Conservation (phyloP, 176 grass and related monocot genomes). For the Carex scoparia region DNA sequence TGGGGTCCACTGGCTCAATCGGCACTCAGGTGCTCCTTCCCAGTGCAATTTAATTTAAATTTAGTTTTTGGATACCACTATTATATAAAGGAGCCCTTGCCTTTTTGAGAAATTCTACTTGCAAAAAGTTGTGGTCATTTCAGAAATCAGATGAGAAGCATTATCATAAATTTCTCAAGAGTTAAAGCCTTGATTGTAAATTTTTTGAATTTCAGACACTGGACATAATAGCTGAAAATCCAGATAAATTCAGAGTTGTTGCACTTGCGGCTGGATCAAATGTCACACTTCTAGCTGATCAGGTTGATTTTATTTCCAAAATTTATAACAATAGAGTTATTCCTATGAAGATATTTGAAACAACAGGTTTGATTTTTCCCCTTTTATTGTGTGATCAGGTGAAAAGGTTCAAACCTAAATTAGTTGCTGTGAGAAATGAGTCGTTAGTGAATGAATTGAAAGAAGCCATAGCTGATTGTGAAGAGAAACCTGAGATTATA, state of each 20-base stretch:
- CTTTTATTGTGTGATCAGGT: constrained; percentile 41
- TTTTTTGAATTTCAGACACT: constrained; percentile 53
- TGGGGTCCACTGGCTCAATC: constrained; percentile 93
- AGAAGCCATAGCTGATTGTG: constrained; percentile 89
- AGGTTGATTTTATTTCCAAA: constrained; percentile 38
- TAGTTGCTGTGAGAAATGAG: constrained; percentile 81
- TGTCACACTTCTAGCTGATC: constrained; percentile 92
- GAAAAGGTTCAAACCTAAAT: constrained; percentile 82
- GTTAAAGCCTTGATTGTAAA: neutral
- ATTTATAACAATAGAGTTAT: neutral
- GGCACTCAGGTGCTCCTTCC: constrained; percentile 72
- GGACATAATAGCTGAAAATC: constrained; percentile 87
- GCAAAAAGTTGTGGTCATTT: neutral
- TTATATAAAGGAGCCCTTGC: neutral
- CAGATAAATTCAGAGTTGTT: constrained; percentile 90
- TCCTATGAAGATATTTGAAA: neutral
- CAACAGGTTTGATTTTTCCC: constrained; percentile 18
- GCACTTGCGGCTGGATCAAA: constrained; percentile 98
- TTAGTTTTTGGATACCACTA: neutral
- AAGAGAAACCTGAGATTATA: constrained; percentile 93
- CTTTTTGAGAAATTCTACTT: neutral
- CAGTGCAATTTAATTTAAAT: neutral
- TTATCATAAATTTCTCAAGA: neutral
- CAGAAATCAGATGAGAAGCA: neutral
- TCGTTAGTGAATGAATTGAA: constrained; percentile 71